These are phyloP conservation scores for Diaporthe humulicola DNA, from an alignment of 2,329 filamentous ascomycete species.

Conservation along the genomic window DNA sequence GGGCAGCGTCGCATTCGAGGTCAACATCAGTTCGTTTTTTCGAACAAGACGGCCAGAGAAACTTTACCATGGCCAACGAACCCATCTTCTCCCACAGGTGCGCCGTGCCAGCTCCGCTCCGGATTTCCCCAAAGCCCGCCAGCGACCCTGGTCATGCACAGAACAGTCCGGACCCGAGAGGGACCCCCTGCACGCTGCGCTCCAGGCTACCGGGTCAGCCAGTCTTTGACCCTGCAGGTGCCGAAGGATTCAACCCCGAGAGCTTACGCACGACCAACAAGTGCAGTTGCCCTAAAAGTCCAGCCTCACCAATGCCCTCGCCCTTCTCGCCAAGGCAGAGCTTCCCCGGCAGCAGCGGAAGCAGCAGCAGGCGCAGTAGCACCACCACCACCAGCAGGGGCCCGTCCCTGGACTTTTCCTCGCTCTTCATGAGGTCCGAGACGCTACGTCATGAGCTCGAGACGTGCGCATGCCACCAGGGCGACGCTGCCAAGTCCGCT, in stretches of 20 bases:
- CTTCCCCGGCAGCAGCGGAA: background rate
- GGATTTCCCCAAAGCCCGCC: slow-evolving; percentile 19
- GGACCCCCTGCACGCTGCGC: slow-evolving; percentile 11
- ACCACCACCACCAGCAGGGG: background rate
- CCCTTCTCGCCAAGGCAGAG: slow-evolving; percentile 16
- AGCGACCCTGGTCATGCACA: background rate
- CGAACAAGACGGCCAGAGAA: background rate
- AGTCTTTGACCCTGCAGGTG: slow-evolving; percentile 19
- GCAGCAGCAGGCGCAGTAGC: background rate
- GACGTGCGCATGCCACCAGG: slow-evolving; percentile 1
- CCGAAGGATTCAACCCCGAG: slow-evolving; percentile 26
- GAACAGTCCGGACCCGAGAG: slow-evolving; percentile 1
- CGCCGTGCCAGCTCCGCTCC: slow-evolving; percentile 27
- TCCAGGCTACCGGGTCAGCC: slow-evolving; percentile 32
- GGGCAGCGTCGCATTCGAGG: background rate
- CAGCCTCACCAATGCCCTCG: slow-evolving; percentile 6
- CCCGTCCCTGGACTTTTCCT: slow-evolving; percentile 31
- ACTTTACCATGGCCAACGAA: slow-evolving; percentile 3
- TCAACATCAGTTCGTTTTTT: background rate
- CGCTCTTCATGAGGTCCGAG: slow-evolving; percentile 29
- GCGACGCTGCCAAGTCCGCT: background rate
- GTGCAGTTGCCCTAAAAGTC: slow-evolving; percentile 14
- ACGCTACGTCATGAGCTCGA: slow-evolving; percentile 27
- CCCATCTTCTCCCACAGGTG: slow-evolving; percentile 13
- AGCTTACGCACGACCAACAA: slow-evolving; percentile 16